Evolutionary conservation across 805 yeast genomes (phyloP).

Genomic region (Torulaspora gathmanii): DNA sequence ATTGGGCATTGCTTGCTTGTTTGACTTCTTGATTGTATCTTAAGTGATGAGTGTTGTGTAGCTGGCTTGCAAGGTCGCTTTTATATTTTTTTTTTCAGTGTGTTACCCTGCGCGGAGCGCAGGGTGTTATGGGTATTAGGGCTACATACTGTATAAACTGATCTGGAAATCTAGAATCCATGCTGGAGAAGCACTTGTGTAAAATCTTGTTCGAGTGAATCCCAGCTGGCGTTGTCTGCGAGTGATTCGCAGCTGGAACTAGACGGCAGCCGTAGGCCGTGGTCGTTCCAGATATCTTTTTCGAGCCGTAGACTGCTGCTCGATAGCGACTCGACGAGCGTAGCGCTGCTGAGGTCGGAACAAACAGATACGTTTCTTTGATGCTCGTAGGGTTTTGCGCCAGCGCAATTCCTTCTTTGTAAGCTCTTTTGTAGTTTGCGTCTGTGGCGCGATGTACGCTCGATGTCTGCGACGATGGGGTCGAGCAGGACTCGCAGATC

Average conservation of each 20-base stretch:
- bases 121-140: not conserved
- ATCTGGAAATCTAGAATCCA: not conserved
- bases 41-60: not conserved
- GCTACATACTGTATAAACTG: not conserved
- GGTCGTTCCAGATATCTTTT: slow-evolving; percentile 9
- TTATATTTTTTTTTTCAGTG: not conserved
- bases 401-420: slow-evolving; percentile 6
- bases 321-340: slow-evolving; percentile 13
- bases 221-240: slow-evolving; percentile 4
- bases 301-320: slow-evolving; percentile 6
- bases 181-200: slow-evolving; percentile 9
- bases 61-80: not conserved
- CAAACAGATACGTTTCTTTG: slow-evolving; percentile 22
- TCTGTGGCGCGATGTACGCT: slow-evolving; percentile 28
- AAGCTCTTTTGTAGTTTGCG: slow-evolving; percentile 14
- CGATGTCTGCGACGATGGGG: slow-evolving; percentile 57
- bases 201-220: slow-evolving; percentile 1
- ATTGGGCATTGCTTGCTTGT: not conserved
- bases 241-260: slow-evolving; percentile 6
- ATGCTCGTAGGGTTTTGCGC: slow-evolving; percentile 17
- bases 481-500: slow-evolving; percentile 68
- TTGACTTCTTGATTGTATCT: too few species aligned
- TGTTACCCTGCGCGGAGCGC: slow-evolving; percentile 1
- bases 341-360: slow-evolving; percentile 22
- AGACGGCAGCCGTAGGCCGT: slow-evolving; percentile 1